phyloP scores from a whole-genome alignment of 176 grass and related monocot species.

The Triticum dicoccoides region DNA sequence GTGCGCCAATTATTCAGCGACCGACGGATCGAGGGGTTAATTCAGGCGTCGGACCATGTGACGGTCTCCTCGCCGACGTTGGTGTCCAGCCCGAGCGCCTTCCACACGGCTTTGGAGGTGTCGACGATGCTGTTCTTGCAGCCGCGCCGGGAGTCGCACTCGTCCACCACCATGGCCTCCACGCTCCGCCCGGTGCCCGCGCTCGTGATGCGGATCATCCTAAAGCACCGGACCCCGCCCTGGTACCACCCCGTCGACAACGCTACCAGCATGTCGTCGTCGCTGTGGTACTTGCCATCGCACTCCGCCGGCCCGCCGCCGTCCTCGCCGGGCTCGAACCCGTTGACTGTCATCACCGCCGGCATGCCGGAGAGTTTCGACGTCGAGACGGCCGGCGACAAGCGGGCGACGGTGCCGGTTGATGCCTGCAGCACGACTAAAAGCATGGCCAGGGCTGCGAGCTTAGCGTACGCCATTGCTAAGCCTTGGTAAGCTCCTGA shows the following conservation, averaged over 20 bases:
- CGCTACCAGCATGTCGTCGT: slow-evolving; percentile 20
- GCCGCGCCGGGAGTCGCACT: slow-evolving; percentile 26
- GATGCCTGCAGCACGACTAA: neutral
- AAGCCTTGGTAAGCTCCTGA: neutral
- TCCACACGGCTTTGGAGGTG: slow-evolving; percentile 39
- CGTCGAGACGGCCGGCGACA: neutral
- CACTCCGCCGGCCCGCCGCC: slow-evolving; percentile 12
- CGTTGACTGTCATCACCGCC: slow-evolving; percentile 26
- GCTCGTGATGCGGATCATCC: too few relatives aligned
- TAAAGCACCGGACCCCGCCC: neutral
- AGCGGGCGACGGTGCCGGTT: neutral
- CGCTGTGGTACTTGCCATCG: slow-evolving; percentile 16
- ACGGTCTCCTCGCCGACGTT: slow-evolving; percentile 18
- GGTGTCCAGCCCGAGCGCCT: slow-evolving; percentile 37
- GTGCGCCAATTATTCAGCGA: too few relatives aligned
- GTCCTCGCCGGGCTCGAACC: neutral
- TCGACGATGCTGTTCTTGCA: slow-evolving; percentile 45
- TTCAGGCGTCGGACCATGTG: slow-evolving; percentile 26
- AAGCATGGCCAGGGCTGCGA: neutral
- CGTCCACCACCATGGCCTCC: slow-evolving; percentile 28
- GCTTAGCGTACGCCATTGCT: slow-evolving; percentile 12
- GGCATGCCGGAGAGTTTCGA: neutral
- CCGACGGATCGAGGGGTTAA: neutral
- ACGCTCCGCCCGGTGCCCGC: neutral
- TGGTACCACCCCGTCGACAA: slow-evolving; percentile 37